Percentiles rank a stretch among this genome's conserved stretches.
These are phyloP conservation scores for Suillus subalutaceus DNA, from an alignment of 768 basidiomycete genomes.

Conservation along the genomic window DNA sequence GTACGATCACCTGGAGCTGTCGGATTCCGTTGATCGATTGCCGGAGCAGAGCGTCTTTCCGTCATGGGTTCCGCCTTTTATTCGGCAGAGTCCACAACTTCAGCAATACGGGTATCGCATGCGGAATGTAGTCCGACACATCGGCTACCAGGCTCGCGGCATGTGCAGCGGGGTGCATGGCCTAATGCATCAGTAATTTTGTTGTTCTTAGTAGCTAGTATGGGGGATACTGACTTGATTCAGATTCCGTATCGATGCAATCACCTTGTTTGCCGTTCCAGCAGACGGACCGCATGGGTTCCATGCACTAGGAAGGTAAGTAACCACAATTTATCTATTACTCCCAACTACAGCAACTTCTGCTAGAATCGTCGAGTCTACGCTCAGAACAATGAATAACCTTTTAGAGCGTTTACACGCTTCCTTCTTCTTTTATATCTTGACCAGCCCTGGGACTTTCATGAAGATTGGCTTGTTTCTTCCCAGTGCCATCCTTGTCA, in stretches of 20 bases:
- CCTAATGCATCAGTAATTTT: constrained; percentile 76
- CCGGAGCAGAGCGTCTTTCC: constrained; percentile 36
- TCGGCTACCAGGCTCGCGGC: constrained; percentile 78
- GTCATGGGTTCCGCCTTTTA: constrained; percentile 48
- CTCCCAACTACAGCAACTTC: constrained; percentile 3
- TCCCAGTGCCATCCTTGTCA: constrained; percentile 83
- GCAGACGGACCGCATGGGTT: constrained; percentile 94
- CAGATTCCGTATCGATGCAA: constrained; percentile 92
- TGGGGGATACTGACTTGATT: background rate
- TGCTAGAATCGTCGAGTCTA: constrained; percentile 79
- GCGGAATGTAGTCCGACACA: constrained; percentile 69
- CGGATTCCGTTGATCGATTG: constrained; percentile 38
- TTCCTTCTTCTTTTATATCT: constrained; percentile 95
- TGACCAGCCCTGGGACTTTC: constrained; percentile 58
- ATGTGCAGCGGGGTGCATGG: constrained; percentile 87
- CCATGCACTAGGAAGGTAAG: constrained; percentile 85
- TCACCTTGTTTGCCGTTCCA: constrained; percentile 88
- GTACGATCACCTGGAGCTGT: constrained; percentile 73
- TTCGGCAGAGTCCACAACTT: constrained; percentile 47
- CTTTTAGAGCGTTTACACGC: constrained; percentile 95
- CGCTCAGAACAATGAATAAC: constrained; percentile 89
- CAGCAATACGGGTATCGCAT: constrained; percentile 59
- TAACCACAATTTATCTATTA: constrained; percentile 8
- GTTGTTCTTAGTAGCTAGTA: background rate
- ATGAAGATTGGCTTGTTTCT: constrained; percentile 91